A percentile compares a stretch with the other conserved stretches of the same genome.
Evolutionary conservation across 2,329 filamentous ascomycete species (phyloP).

Genomic region (Blastomyces silverae): DNA sequence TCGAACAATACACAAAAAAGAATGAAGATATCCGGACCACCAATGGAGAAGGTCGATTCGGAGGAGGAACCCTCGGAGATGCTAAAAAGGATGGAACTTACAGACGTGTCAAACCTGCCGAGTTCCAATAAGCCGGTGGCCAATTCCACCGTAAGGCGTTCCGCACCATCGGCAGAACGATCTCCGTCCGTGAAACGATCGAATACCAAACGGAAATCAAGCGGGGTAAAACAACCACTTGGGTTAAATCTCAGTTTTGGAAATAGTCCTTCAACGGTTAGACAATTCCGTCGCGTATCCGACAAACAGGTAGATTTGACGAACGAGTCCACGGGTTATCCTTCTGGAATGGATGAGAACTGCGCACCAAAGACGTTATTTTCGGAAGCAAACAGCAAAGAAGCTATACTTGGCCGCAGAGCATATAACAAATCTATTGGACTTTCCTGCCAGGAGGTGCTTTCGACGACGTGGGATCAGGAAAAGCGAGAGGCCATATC

Average conservation of each 20-base stretch:
- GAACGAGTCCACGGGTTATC: conserved; percentile 25
- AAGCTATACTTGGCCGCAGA: conserved; percentile 72
- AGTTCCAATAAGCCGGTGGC: conserved; percentile 46
- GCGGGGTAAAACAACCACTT: conserved; percentile 64
- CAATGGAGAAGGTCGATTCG: conserved; percentile 31
- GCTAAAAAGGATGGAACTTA: conserved; percentile 36
- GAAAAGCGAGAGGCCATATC: conserved; percentile 79
- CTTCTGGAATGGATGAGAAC: conserved; percentile 37
- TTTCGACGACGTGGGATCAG: conserved; percentile 66
- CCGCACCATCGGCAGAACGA: conserved; percentile 39
- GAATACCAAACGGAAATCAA: conserved; percentile 40
- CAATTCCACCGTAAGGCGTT: conserved; percentile 49
- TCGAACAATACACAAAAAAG: conserved; percentile 48
- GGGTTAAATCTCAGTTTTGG: conserved; percentile 89
- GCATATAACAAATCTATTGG: conserved; percentile 77
- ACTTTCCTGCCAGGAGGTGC: conserved; percentile 72
- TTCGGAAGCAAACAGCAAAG: conserved; percentile 53
- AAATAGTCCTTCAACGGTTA: conserved; percentile 84
- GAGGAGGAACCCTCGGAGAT: conserved; percentile 37
- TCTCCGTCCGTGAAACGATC: conserved; percentile 40
- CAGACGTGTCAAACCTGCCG: conserved; percentile 33
- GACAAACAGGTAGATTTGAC: conserved; percentile 48
- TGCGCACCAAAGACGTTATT: conserved; percentile 32
- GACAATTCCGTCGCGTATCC: conserved; percentile 83
- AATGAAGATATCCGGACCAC: conserved; percentile 40